Base-by-base conservation (phyloP, 2,329 filamentous ascomycete genomes). In the Aureobasidium vineae region DNA sequence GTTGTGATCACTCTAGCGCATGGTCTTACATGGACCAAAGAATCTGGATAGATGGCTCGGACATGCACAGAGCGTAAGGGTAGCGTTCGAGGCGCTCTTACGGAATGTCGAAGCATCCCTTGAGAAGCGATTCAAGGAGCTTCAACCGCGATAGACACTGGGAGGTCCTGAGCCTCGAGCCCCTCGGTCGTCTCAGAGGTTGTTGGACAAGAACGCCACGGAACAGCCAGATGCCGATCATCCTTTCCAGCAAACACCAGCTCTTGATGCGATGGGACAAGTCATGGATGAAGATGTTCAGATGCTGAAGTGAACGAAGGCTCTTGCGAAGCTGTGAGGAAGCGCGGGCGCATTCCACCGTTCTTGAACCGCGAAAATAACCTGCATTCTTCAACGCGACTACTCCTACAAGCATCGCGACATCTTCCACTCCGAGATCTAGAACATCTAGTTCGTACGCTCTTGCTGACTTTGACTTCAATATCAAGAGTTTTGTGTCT, bases 81-180 rank as follows among this genome's bases (percentile, higher is more conserved):
- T 6, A n/a, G 49, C 26, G 49, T 33, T 19, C 8, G 8, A n/a
- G 16, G 50, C n/a, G 26, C 40, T 3, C 15, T 21, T 23, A 10
- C 45, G 54, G 54, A 59, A 59, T 59, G 54, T 21, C 13, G 38
- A 45, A 21, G 40, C 54, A 45, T 38, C 8, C 40, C 26, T 45
- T 43, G 1, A 28, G 40, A 13, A 19, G 21, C 10, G 4, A 19
- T 21, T 10, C 21, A 13, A 56, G 21, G 36, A 36, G 53, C 36
- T 11, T 15, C 19, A 11, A n/a, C 15, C 36, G 21, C 21, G 36
- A 56, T 28, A 16, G 36, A 4, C n/a, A 43, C 3, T 3, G 7
- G 7, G 19, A 45, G 23, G 36, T 7, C 43, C 8, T 38, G 13
- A 28, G 33, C 52, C 36, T 19, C 36, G 7, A 2, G 53, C 53